phyloP scores from a whole-genome alignment of 1,284 basidiomycete genomes.

The Apiotrichum laibachii region DNA sequence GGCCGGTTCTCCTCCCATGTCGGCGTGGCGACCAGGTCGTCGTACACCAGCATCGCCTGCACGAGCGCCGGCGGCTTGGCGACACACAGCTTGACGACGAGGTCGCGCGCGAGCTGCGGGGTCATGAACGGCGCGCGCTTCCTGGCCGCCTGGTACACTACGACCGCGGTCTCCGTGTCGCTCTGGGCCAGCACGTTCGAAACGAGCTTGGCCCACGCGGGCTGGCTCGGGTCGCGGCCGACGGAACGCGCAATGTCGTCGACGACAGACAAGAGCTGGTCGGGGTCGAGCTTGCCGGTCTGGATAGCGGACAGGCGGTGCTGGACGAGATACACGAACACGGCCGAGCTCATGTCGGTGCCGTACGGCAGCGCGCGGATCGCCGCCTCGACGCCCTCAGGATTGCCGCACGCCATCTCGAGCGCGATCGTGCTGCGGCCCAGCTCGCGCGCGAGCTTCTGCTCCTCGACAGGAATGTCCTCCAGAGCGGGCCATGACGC shows the following conservation, averaged over 20 bases:
- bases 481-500: constrained; percentile 6
- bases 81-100: constrained; percentile 27
- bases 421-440: constrained; percentile 1
- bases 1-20: constrained; percentile 6
- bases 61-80: constrained; percentile 13
- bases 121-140: constrained; percentile 17
- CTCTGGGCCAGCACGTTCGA: constrained; percentile 9
- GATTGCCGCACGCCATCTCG: constrained; percentile 20
- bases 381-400: constrained; percentile 7
- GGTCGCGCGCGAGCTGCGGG: constrained; percentile 17
- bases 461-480: neutral
- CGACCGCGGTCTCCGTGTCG: constrained; percentile 16
- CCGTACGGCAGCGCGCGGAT: constrained; percentile 6
- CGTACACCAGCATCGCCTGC: constrained; percentile 23
- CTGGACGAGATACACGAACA: constrained; percentile 16
- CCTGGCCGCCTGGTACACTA: constrained; percentile 23
- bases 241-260: constrained; percentile 15
- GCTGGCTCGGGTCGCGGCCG: constrained; percentile 7
- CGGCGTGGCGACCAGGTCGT: constrained; percentile 11
- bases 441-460: constrained; percentile 1
- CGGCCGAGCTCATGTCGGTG: constrained; percentile 11
- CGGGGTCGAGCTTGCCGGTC: constrained; percentile 1
- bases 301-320: constrained; percentile 5
- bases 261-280: constrained; percentile 17
- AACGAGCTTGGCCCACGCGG: constrained; percentile 25